phyloP scores from a whole-genome alignment of 2,329 filamentous ascomycete genomes.

The Penicillium sp. region DNA sequence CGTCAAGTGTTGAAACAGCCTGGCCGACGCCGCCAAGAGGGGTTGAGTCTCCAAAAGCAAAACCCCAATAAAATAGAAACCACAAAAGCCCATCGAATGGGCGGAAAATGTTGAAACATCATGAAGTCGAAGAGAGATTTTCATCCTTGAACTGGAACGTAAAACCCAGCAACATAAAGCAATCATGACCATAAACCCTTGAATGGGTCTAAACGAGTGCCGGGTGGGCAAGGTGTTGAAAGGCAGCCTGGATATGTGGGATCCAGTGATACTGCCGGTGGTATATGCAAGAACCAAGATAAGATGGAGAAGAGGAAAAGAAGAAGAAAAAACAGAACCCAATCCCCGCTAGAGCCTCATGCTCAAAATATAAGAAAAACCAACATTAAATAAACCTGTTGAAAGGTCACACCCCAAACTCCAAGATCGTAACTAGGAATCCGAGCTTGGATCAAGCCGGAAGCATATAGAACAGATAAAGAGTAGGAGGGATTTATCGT shows the following conservation, averaged over 20 bases:
- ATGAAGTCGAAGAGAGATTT: conserved; percentile 8
- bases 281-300: conserved; percentile 18
- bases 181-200: neutral
- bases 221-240: conserved; percentile 5
- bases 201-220: conserved; percentile 1
- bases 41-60: conserved; percentile 9
- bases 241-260: conserved; percentile 1
- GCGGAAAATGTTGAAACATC: conserved; percentile 18
- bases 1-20: conserved; percentile 30
- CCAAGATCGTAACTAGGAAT: conserved; percentile 30
- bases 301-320: conserved; percentile 9
- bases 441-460: conserved; percentile 25
- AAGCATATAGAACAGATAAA: conserved; percentile 16
- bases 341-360: conserved; percentile 22
- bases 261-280: conserved; percentile 3
- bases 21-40: conserved; percentile 14
- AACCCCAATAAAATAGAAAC: conserved; percentile 3
- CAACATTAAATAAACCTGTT: conserved; percentile 39
- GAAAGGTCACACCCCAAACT: conserved; percentile 43
- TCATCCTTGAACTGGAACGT: conserved; percentile 1
- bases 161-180: neutral
- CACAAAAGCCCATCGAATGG: conserved; percentile 1
- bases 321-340: conserved; percentile 15
- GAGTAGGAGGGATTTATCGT: conserved; percentile 31
- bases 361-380: conserved; percentile 13